These are phyloP conservation scores for Claviceps arundinis DNA, from an alignment of 2,329 filamentous ascomycete genomes.

Conservation along the genomic window DNA sequence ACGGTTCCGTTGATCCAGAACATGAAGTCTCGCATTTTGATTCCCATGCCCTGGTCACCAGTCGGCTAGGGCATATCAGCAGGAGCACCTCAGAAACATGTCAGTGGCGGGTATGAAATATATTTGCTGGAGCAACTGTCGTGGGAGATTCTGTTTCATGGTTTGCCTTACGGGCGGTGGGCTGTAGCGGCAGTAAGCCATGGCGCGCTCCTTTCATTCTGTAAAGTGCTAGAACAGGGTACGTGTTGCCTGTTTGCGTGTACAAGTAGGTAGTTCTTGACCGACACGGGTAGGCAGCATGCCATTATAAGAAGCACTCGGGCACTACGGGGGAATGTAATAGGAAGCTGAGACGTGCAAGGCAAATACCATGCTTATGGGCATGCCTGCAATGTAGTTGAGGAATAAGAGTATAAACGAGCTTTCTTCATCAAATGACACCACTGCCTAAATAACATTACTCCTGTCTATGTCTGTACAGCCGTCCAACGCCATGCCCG, in stretches of 20 bases:
- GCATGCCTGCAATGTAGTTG: too few relatives aligned
- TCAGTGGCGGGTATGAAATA: too few relatives aligned
- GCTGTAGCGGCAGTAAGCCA: background rate
- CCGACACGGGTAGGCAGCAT: background rate
- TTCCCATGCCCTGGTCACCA: slow-evolving; percentile 94
- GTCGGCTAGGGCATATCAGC: slow-evolving; percentile 46
- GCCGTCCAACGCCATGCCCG: background rate
- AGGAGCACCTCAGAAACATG: background rate
- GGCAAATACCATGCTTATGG: too few relatives aligned
- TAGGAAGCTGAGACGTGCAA: too few relatives aligned
- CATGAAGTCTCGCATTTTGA: slow-evolving; percentile 89
- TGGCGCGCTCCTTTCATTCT: background rate
- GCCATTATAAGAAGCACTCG: background rate
- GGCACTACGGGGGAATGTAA: too few relatives aligned
- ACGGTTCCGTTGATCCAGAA: slow-evolving; percentile 92
- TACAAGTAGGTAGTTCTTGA: background rate
- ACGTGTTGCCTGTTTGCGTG: background rate
- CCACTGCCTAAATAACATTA: too few relatives aligned
- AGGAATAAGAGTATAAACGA: too few relatives aligned
- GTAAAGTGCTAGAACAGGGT: background rate
- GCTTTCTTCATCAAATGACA: too few relatives aligned
- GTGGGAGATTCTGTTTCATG: too few relatives aligned
- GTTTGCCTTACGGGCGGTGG: background rate
- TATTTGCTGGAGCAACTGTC: too few relatives aligned
- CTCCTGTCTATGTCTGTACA: background rate